Evolutionary conservation across 2,329 filamentous ascomycete species (phyloP), one percentile per base, ranked within the genome.

Genomic region (Fusarium anguioides): DNA sequence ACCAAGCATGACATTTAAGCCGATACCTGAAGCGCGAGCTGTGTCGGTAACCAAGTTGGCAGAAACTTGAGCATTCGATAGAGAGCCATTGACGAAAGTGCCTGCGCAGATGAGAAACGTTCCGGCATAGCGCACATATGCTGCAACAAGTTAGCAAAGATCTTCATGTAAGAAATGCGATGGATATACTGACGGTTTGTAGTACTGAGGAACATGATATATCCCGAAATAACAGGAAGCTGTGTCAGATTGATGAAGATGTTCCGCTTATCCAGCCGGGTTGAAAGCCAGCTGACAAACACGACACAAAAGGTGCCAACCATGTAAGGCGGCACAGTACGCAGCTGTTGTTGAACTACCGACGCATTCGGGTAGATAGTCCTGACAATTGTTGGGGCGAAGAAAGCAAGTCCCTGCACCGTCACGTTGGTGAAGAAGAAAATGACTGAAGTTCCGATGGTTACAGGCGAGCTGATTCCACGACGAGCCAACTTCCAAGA

Each of bases 391-490:
- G 87, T 89, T 0, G 88, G 88, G 0, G 83, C 79, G 72, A 90
- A 91, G 80, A 90, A 90, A 10, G 84, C 86, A 1, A 90, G 79
- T 4, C 87, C 87, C 70, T 90, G 87, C 3, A 90, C 88, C 0
- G 88, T 90, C 67, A 91, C 83, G 75, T 90, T 90, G 78, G 88
- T 79, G 42, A 89, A 81, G 2, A 89, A 77, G 75, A 89, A 89
- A 64, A 89, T 84, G 62, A 86, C 78, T 0, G 85, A 75, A 0
- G 83, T 87, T 2, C 74, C 74, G 0, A 90, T 64, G 0, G 85
- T 86, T 14, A 88, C 81, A 0, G 87, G 88, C 1, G 59, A 62
- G 4, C 41, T 37, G 15, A 62, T 47, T 3, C 59, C 59, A 4
- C 59, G 59, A n/a, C 59, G 48, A 0, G 59, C 57, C 18, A 62